phyloP scores from a whole-genome alignment of 768 basidiomycete genomes.

The Pluteus cervinus region DNA sequence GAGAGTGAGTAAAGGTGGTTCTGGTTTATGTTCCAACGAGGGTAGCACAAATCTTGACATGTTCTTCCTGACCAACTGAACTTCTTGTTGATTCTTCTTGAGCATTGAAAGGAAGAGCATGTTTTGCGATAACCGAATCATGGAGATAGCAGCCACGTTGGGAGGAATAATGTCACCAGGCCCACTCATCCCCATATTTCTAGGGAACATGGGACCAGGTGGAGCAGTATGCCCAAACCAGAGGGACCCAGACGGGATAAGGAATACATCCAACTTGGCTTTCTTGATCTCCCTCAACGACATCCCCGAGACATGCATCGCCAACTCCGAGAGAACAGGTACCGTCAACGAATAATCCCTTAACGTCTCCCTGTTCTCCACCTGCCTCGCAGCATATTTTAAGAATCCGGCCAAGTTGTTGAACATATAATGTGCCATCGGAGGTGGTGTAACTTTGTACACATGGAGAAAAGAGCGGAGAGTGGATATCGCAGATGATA shows the following conservation, averaged over 20 bases:
- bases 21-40: slow-evolving; percentile 23
- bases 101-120: slow-evolving; percentile 60
- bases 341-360: slow-evolving; percentile 47
- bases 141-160: slow-evolving; percentile 46
- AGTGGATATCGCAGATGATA: slow-evolving; percentile 41
- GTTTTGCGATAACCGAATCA: slow-evolving; percentile 69
- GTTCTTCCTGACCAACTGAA: slow-evolving; percentile 60
- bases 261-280: slow-evolving; percentile 62
- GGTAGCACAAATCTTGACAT: slow-evolving; percentile 59
- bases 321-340: slow-evolving; percentile 54
- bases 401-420: slow-evolving; percentile 68
- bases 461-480: slow-evolving; percentile 55
- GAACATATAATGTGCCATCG: slow-evolving; percentile 59
- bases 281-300: slow-evolving; percentile 67
- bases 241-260: slow-evolving; percentile 64
- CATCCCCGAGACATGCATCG: slow-evolving; percentile 63
- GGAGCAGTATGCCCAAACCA: slow-evolving; percentile 63
- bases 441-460: slow-evolving; percentile 51
- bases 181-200: slow-evolving; percentile 27
- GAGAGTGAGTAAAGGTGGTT: slow-evolving; percentile 29
- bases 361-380: slow-evolving; percentile 36
- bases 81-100: slow-evolving; percentile 60
- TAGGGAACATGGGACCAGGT: slow-evolving; percentile 56
- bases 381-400: slow-evolving; percentile 42
- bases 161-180: slow-evolving; percentile 33